A percentile compares a stretch with the other conserved stretches of the same genome.
Conservation (phyloP, 1,284 basidiomycete genomes). For the Moniliella sp. region DNA sequence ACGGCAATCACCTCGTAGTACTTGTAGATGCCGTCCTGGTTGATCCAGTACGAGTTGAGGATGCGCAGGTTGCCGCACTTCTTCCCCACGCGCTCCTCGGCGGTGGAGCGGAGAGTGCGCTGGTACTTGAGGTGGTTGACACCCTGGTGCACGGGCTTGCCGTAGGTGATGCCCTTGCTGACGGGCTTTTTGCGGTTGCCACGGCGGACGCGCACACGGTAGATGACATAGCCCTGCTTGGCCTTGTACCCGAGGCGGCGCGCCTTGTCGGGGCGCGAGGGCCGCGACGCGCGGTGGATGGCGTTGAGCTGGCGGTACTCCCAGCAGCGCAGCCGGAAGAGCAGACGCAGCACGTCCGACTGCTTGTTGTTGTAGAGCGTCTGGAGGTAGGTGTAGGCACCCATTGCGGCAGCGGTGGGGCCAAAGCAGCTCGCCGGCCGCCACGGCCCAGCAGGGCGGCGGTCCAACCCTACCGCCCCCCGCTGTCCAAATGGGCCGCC, state of each 20-base stretch:
- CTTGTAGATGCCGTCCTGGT: constrained; percentile 97
- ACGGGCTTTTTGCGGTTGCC: constrained; percentile 99
- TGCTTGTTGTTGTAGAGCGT: constrained; percentile 60
- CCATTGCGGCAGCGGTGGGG: constrained; percentile 14
- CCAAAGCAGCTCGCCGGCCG: too few species aligned
- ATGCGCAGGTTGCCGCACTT: constrained; percentile 90
- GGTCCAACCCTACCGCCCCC: too few species aligned
- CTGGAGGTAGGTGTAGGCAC: constrained; percentile 82
- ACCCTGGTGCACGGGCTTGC: constrained; percentile 98
- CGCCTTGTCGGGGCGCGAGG: constrained; percentile 96
- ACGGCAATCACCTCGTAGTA: constrained; percentile 98
- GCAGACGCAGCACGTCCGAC: constrained; percentile 89
- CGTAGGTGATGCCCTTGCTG: constrained; percentile 92
- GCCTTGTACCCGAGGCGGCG: constrained; percentile 96
- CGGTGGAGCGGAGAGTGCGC: constrained; percentile 71
- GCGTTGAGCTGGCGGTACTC: constrained; percentile 73
- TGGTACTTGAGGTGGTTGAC: constrained; percentile 98
- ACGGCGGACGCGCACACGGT: constrained; percentile 86
- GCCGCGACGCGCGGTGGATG: constrained; percentile 88
- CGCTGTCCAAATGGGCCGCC: too few species aligned
- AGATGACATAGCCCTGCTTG: constrained; percentile 97
- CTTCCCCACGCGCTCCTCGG: constrained; percentile 92
- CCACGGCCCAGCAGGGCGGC: too few species aligned
- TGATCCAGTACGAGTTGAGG: constrained; percentile 87
- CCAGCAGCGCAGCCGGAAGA: constrained; percentile 96